Base-by-base conservation (phyloP, 2,329 filamentous ascomycete genomes). In the Diaporthe sp. region DNA sequence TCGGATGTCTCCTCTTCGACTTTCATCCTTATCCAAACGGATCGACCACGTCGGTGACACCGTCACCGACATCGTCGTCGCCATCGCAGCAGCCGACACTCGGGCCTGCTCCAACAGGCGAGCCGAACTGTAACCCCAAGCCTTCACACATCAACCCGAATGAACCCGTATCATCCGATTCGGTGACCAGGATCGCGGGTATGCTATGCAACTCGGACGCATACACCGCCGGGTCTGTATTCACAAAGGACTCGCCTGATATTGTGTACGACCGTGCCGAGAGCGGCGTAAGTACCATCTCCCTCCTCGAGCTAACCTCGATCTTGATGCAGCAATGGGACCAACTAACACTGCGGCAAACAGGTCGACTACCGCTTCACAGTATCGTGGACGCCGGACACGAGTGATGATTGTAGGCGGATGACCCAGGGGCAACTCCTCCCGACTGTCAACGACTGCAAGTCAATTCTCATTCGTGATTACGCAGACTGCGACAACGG, bases 301-400 rank as follows among this genome's bases (percentile, higher is more conserved):
- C 5, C n/a, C n/a, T n/a, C n/a, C n/a, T n/a, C 1, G 17, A 28
- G 4, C 28, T 12, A 4, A 5, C 15, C 9, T 1, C 4, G 17
- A 22, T 13, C 2, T 30, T 22, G 25, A 19, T 42, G 25, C 9
- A 19, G 25, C 4, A 7, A 9, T 45, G 1, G 6, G 22, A 8
- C 15, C 10, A 8, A 33, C 10, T n/a, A 30, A 47, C 28, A 15
- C 5, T 5, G 40, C 2, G 4, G 9, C 17, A 4, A 47, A 22
- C 15, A 64, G 60, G 40, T 64, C 10, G 60, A 64, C 17, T 64
- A 64, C 40, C 25, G 19, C 9, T 64, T 64, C 5, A 64, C 19
- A 22, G 4, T 64, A n/a, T 64, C 60, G 5, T 64, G 60, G 60
- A 47, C 60, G 25, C 40, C 60, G 10, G 25, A 64, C 10, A 17